Evolutionary conservation across 305 asterid species (phyloP).

Genomic region (Ilex paraguariensis): DNA sequence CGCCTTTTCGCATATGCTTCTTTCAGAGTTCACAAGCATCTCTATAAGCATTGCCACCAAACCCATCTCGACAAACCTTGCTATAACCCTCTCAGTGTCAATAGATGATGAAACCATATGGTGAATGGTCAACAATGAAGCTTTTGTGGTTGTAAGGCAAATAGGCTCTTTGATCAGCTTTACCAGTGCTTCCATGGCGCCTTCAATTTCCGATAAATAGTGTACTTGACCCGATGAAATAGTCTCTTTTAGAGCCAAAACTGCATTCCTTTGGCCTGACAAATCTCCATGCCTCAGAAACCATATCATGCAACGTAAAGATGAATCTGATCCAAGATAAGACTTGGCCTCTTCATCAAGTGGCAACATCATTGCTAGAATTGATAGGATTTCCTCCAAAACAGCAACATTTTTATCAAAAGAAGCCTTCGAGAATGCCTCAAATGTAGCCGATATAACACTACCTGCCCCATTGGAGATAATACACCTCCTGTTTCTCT

Average conservation of each 20-base stretch:
- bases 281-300: slow-evolving; percentile 30
- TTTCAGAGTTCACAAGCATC: slow-evolving; percentile 37
- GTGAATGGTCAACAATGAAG: slow-evolving; percentile 32
- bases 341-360: slow-evolving; percentile 30
- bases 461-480: slow-evolving; percentile 18
- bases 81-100: slow-evolving; percentile 2
- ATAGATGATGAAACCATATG: slow-evolving; percentile 17
- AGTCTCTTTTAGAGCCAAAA: slow-evolving; percentile 23
- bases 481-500: slow-evolving; percentile 38
- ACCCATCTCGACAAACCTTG: slow-evolving; percentile 29
- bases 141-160: slow-evolving; percentile 45
- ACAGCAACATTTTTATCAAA: slow-evolving; percentile 1
- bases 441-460: slow-evolving; percentile 34
- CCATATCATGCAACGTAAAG: slow-evolving; percentile 26
- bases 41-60: slow-evolving; percentile 30
- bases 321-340: slow-evolving; percentile 29
- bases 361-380: slow-evolving; percentile 17
- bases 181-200: slow-evolving; percentile 30
- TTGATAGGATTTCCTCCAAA: slow-evolving; percentile 34
- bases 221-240: slow-evolving; percentile 18
- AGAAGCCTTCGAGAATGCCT: slow-evolving; percentile 18
- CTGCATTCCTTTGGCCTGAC: slow-evolving; percentile 31
- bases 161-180: slow-evolving; percentile 41
- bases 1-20: slow-evolving; percentile 47
- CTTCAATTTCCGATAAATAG: slow-evolving; percentile 18